Evolutionary conservation across 2,329 filamentous ascomycete genomes (phyloP).

Genomic region (Colletotrichum sp.): DNA sequence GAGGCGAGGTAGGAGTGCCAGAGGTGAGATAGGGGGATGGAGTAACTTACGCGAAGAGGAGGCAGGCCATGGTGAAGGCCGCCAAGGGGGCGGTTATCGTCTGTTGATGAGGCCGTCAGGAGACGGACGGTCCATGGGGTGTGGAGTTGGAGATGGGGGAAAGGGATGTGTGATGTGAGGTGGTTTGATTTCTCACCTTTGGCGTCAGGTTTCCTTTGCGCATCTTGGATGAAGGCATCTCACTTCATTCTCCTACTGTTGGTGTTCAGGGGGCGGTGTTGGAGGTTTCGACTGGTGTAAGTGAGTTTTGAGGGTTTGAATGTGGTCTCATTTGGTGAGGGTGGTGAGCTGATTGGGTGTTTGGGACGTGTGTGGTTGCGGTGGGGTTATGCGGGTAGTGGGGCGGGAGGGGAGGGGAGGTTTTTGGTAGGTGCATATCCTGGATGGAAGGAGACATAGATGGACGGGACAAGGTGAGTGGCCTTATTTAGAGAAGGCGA

Average conservation of each 20-base stretch:
- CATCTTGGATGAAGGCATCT: not conserved
- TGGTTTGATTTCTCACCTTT: not conserved
- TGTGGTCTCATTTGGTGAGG: not conserved
- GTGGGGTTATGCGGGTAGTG: not conserved
- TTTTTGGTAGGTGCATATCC: not conserved
- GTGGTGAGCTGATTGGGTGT: slow-evolving; percentile 13
- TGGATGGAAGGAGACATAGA: not conserved
- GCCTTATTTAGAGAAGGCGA: not conserved
- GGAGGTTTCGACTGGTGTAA: not conserved
- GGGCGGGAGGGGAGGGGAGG: not conserved
- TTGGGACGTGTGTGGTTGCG: not conserved
- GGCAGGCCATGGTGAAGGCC: slow-evolving; percentile 58
- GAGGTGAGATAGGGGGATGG: not conserved
- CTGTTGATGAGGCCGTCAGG: slow-evolving; percentile 26
- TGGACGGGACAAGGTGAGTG: not conserved
- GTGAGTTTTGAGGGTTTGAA: not conserved
- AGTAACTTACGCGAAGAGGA: slow-evolving; percentile 49
- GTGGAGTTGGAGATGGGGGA: not conserved
- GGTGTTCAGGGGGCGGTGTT: not conserved
- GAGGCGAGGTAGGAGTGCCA: not conserved
- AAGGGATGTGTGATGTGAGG: not conserved
- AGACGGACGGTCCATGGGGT: not conserved
- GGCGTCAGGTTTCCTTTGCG: slow-evolving; percentile 22
- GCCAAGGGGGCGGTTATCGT: slow-evolving; percentile 54
- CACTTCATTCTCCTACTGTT: not conserved